Conservation (phyloP, 2,329 filamentous ascomycete genomes). For the Penicillium oxalicum region DNA sequence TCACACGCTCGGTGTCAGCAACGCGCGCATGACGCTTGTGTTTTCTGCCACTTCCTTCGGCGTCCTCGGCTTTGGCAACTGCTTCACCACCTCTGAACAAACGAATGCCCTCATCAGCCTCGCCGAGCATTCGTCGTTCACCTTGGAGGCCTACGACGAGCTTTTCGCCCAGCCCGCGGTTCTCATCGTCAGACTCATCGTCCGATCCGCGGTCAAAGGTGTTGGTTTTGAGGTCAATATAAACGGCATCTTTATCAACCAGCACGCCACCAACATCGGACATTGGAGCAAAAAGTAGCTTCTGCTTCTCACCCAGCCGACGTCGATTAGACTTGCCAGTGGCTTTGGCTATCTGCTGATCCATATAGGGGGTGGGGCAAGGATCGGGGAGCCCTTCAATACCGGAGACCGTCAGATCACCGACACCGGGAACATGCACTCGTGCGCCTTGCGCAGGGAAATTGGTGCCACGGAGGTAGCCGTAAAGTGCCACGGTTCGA, state of each 20-base stretch:
- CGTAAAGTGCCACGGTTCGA: constrained; percentile 82
- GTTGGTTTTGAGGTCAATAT: constrained; percentile 66
- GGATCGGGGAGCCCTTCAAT: constrained; percentile 90
- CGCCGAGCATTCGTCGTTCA: constrained; percentile 73
- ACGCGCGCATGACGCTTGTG: constrained; percentile 48
- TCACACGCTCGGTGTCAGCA: constrained; percentile 45
- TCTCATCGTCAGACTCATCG: constrained; percentile 56
- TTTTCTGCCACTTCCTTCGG: constrained; percentile 54
- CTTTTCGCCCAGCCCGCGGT: constrained; percentile 90
- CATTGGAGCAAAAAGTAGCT: constrained; percentile 94
- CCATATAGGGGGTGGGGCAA: constrained; percentile 87
- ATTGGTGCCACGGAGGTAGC: constrained; percentile 91
- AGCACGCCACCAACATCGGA: constrained; percentile 93
- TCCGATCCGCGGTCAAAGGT: constrained; percentile 65
- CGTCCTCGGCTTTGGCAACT: constrained; percentile 51
- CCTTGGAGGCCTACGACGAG: constrained; percentile 85
- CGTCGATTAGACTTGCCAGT: constrained; percentile 75
- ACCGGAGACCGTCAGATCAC: constrained; percentile 74
- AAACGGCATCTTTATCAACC: constrained; percentile 95
- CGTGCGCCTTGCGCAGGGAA: constrained; percentile 79
- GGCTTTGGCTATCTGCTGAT: constrained; percentile 77
- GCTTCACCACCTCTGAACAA: constrained; percentile 74
- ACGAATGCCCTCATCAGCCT: constrained; percentile 74
- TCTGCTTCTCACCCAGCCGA: constrained; percentile 91
- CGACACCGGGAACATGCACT: constrained; percentile 87